Conservation (phyloP, 495 filamentous ascomycete genomes). For the Podospora conica region DNA sequence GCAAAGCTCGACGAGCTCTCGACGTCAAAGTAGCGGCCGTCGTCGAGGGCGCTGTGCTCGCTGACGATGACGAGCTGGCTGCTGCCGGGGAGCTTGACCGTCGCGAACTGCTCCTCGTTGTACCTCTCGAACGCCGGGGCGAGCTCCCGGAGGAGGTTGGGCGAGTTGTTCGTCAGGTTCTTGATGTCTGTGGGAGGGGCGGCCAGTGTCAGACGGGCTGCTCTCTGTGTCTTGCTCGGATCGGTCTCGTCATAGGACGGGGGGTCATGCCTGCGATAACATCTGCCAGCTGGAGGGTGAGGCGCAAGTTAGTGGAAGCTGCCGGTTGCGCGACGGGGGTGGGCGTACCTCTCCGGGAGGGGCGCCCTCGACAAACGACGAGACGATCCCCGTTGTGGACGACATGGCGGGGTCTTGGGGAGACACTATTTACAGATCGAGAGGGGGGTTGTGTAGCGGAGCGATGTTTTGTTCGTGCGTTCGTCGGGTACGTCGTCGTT, state of each 20-base stretch:
- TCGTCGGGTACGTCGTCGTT: background rate
- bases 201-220: conserved; percentile 11
- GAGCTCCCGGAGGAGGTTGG: conserved; percentile 60
- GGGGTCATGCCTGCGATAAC: conserved; percentile 67
- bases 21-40: conserved; percentile 79
- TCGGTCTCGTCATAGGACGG: background rate
- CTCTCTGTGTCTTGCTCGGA: background rate
- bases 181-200: conserved; percentile 67
- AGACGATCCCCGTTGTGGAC: conserved; percentile 55
- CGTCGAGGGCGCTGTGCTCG: conserved; percentile 71
- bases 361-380: conserved; percentile 88
- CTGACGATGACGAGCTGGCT: conserved; percentile 83
- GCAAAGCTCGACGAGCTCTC: conserved; percentile 79
- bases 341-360: conserved; percentile 89
- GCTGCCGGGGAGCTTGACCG: conserved; percentile 80
- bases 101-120: conserved; percentile 88
- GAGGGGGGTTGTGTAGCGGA: background rate
- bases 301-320: conserved; percentile 14
- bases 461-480: background rate
- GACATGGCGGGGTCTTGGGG: conserved; percentile 24
- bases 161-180: conserved; percentile 64
- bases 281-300: conserved; percentile 63
- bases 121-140: conserved; percentile 85
- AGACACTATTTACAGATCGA: background rate
- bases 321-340: background rate